Percentiles rank a stretch among this genome's conserved stretches.
Evolutionary conservation across 2,329 filamentous ascomycete genomes (phyloP).

Genomic region (Cladophialophora immunda): DNA sequence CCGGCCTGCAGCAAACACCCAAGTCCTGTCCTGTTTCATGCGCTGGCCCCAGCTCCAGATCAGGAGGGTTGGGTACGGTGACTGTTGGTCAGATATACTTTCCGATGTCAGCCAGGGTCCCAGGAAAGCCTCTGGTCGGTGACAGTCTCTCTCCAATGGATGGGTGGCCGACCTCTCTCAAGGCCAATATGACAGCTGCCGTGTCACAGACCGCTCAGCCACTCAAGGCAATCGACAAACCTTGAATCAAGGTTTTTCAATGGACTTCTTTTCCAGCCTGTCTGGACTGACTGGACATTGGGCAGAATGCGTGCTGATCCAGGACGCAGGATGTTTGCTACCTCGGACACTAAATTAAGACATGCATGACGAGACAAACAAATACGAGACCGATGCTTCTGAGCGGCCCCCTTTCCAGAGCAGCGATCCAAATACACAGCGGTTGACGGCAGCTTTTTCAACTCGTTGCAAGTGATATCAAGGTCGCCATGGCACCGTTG

Average conservation of each 20-base stretch:
- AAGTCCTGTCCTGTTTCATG: conserved; percentile 24
- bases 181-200: conserved; percentile 40
- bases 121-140: background rate
- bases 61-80: conserved; percentile 13
- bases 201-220: conserved; percentile 26
- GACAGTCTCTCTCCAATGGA: conserved; percentile 13
- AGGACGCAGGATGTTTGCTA: conserved; percentile 32
- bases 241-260: conserved; percentile 1
- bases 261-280: conserved; percentile 6
- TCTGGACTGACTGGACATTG: conserved; percentile 10
- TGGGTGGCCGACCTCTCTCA: conserved; percentile 23
- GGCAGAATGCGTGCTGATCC: conserved; percentile 14
- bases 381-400: conserved; percentile 19
- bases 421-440: background rate
- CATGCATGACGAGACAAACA: conserved; percentile 31
- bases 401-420: background rate
- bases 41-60: conserved; percentile 17
- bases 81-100: conserved; percentile 19
- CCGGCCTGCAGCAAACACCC: conserved; percentile 33
- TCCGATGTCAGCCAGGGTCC: conserved; percentile 16
- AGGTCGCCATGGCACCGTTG: background rate
- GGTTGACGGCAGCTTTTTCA: conserved; percentile 7
- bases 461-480: conserved; percentile 12
- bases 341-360: conserved; percentile 23
- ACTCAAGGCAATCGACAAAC: conserved; percentile 3